These are phyloP conservation scores for Candida loeiensis DNA, from an alignment of 805 yeast species.

Conservation along the genomic window DNA sequence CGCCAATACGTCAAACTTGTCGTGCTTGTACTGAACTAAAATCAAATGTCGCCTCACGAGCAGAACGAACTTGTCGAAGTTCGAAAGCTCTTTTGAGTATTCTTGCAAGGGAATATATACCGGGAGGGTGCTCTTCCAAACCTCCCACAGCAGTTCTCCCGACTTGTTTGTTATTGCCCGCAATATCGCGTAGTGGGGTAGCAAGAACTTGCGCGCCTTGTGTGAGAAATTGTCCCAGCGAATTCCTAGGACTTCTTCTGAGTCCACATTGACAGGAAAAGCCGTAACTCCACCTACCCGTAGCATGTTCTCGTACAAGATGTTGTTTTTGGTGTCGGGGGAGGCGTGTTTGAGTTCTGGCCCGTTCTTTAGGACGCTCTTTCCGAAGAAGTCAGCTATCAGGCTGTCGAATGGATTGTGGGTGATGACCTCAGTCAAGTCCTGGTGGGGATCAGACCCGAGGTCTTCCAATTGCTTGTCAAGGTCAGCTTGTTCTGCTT, in stretches of 20 bases:
- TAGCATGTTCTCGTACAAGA: conserved; percentile 44
- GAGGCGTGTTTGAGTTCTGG: neutral
- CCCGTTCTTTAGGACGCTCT: neutral
- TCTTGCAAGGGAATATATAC: conserved; percentile 25
- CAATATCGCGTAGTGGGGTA: conserved; percentile 51
- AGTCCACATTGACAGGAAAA: conserved; percentile 43
- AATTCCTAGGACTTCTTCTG: conserved; percentile 40
- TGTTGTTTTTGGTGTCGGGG: conserved; percentile 24
- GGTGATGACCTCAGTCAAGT: conserved; percentile 15
- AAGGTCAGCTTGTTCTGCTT: conserved; percentile 4
- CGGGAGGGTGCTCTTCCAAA: conserved; percentile 37
- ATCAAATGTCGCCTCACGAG: conserved; percentile 22
- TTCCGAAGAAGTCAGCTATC: conserved; percentile 21
- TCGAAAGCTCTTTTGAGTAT: conserved; percentile 15
- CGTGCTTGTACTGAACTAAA: conserved; percentile 30
- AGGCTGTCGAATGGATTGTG: conserved; percentile 31
- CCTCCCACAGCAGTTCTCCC: conserved; percentile 21
- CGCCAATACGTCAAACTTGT: conserved; percentile 21
- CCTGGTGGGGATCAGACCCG: neutral
- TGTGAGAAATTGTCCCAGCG: conserved; percentile 45
- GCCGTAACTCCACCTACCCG: conserved; percentile 50
- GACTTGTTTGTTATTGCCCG: conserved; percentile 7
- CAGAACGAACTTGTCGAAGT: conserved; percentile 20
- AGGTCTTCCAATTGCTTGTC: conserved; percentile 2
- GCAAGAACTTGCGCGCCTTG: conserved; percentile 20